These are phyloP conservation scores for Pleodorina starrii DNA, from an alignment of 139 green algal genomes.

Conservation along the genomic window DNA sequence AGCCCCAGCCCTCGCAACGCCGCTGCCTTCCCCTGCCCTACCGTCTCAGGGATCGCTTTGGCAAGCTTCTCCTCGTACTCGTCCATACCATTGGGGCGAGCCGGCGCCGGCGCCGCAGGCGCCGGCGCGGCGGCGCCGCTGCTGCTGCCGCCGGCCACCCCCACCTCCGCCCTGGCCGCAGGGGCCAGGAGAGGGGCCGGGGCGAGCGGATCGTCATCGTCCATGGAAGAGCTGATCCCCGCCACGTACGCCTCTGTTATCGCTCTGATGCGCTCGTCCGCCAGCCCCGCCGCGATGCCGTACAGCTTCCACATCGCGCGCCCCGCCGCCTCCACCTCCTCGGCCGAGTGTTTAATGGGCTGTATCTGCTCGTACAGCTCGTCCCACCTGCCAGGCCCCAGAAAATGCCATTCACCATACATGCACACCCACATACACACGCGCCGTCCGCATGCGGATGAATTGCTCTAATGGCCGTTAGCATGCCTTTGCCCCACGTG, in stretches of 20 bases:
- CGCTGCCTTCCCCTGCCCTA: background rate
- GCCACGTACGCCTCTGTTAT: background rate
- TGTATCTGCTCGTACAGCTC: constrained; percentile 8
- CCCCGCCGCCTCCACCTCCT: constrained; percentile 46
- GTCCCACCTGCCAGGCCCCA: constrained; percentile 28
- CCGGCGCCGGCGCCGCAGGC: background rate
- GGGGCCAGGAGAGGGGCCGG: too few relatives aligned
- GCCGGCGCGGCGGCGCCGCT: background rate
- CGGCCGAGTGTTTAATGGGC: constrained; percentile 23
- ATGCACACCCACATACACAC: too few relatives aligned
- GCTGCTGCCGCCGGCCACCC: background rate
- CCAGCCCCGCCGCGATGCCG: background rate
- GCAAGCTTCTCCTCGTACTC: constrained; percentile 1
- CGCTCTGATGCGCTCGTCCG: background rate
- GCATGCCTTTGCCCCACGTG: too few relatives aligned
- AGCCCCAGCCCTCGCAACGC: too few relatives aligned
- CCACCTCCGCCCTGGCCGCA: background rate
- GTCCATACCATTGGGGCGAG: background rate
- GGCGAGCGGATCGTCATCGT: background rate
- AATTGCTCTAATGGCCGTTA: too few relatives aligned
- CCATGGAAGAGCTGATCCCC: background rate
- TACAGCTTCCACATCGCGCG: constrained; percentile 15
- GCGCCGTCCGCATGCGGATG: too few relatives aligned
- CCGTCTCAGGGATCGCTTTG: background rate
- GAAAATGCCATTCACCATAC: too few relatives aligned